Conservation (phyloP, 2,329 filamentous ascomycete species). For the Botryotinia calthae region DNA sequence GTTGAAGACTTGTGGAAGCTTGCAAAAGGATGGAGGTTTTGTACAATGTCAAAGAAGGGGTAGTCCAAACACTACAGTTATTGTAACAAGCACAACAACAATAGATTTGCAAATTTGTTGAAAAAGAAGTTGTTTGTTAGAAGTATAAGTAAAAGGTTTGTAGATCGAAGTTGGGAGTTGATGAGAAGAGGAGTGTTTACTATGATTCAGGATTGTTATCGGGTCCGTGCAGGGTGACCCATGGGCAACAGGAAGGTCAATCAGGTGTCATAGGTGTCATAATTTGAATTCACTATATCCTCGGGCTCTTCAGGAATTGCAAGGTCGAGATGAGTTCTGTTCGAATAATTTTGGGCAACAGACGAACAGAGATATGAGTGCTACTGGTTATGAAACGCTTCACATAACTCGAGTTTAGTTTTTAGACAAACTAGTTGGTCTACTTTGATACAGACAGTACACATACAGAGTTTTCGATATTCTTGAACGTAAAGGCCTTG, state of each 20-base stretch:
- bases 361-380: background rate
- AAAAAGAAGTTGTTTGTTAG: background rate
- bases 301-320: background rate
- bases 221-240: conserved; percentile 1
- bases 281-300: background rate
- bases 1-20: background rate
- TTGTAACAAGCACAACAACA: background rate
- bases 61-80: background rate
- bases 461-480: background rate
- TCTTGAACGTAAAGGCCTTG: background rate
- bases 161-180: background rate
- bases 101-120: background rate
- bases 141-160: background rate
- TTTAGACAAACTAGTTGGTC: background rate
- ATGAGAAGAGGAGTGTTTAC: background rate
- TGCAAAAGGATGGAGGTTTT: background rate
- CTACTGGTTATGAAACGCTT: background rate
- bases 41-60: background rate
- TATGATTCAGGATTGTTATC: background rate
- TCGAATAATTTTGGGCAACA: background rate
- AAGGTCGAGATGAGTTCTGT: background rate
- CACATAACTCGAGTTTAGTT: background rate
- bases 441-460: background rate
- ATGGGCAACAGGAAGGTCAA: background rate
- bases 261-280: conserved; percentile 2